Base-by-base conservation (phyloP, 768 basidiomycete genomes). In the Tricholoma furcatifolium region DNA sequence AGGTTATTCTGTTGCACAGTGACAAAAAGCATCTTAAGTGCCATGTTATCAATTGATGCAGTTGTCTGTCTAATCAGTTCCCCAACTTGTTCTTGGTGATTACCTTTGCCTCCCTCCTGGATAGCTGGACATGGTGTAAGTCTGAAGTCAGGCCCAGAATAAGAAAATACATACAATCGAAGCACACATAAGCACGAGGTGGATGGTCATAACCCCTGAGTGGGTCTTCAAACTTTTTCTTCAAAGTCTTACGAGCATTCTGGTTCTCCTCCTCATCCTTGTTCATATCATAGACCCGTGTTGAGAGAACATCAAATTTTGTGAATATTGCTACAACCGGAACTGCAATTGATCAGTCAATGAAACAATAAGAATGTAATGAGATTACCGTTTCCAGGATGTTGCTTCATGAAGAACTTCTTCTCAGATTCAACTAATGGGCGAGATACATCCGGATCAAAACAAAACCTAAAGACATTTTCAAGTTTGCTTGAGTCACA, bases 391-490 rank as follows among this genome's bases (percentile, higher is more conserved):
- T 65, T 64, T 46, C 55, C 49, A 11, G 58, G n/a, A 50, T 51
- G 27, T 24, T 61, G 36, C 21, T 66, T 55, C 17, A 65, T 56
- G 53, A 74, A 73, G 27, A 69, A 69, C 11, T 58, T 56, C 31
- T 55, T 43, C 39, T 75, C 74, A 2, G 58, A 57, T 41, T 57
- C 56, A 6, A 65, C 45, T 11, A 71, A 50, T n/a, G 67, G 58
- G 20, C 73, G 52, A 20, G 49, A 45, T 40, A 42, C 57, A 51
- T 68, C 56, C 47, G 66, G 64, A 2, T 60, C 58, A 47, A 76
- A 64, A 49, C 75, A 76, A 47, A 68, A 76, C 75, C 75, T 76
- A 42, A 24, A 45, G 3, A 11, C 51, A 20, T n/a, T n/a, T 20
- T 34, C 24, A 45, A n/a, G n/a, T n/a, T n/a, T n/a, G n/a, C 43